Evolutionary conservation across 805 yeast species (phyloP).

Genomic region (Spathaspora passalidarum): DNA sequence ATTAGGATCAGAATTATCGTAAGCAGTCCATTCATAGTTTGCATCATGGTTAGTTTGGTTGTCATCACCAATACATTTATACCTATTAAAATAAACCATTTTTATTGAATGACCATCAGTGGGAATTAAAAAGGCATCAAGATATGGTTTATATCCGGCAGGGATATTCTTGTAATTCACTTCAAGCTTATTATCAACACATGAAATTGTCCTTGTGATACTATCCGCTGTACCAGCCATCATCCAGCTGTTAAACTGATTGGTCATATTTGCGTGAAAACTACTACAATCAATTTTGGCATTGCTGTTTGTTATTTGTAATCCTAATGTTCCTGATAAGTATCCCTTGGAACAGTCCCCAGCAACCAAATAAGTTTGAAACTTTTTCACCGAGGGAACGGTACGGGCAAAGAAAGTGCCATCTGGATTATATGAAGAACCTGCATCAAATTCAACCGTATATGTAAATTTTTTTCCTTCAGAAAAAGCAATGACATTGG

Average conservation of each 20-base stretch:
- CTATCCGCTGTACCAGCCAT: constrained; percentile 11
- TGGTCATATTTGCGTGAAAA: constrained; percentile 14
- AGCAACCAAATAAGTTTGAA: constrained; percentile 9
- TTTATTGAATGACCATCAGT: no score
- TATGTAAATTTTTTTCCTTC: constrained; percentile 1
- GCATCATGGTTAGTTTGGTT: no score
- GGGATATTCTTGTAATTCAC: constrained; percentile 21
- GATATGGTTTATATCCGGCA: constrained; percentile 24
- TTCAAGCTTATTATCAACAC: constrained; percentile 7
- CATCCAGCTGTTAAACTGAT: constrained; percentile 16
- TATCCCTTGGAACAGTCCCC: constrained; percentile 19
- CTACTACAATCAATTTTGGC: constrained; percentile 15
- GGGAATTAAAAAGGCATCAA: constrained; percentile 11
- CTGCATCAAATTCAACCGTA: not conserved
- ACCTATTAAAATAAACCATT: no score
- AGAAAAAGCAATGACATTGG: constrained; percentile 13
- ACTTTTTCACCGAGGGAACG: not conserved
- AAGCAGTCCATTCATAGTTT: no score
- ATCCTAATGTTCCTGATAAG: constrained; percentile 20
- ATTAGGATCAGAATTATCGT: no score
- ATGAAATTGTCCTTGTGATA: constrained; percentile 6
- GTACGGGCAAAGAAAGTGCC: not conserved
- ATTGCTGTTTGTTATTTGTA: not conserved
- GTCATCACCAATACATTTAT: no score
- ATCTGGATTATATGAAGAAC: not conserved